Evolutionary conservation across 768 basidiomycete species (phyloP).

Genomic region (Ramaria rubella): DNA sequence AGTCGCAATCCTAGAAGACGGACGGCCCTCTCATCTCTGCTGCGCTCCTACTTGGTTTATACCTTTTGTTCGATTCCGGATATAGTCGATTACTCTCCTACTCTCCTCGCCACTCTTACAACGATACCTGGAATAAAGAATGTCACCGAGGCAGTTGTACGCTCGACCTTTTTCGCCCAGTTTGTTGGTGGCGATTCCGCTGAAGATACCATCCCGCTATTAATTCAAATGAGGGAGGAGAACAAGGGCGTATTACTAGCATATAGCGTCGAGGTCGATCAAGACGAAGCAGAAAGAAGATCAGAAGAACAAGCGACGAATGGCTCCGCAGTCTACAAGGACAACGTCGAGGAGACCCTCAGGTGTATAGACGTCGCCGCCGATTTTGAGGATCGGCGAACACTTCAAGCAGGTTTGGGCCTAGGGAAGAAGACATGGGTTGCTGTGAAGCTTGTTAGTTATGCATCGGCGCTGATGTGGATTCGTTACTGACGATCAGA

Average conservation of each 20-base stretch:
- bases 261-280: constrained; percentile 83
- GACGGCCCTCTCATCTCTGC: constrained; percentile 33
- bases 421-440: constrained; percentile 66
- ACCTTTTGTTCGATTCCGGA: constrained; percentile 69
- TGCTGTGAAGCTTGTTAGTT: constrained; percentile 71
- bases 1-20: not conserved
- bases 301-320: not conserved
- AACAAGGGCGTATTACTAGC: constrained; percentile 74
- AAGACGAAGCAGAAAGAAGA: constrained; percentile 37
- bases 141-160: constrained; percentile 61
- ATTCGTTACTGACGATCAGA: constrained; percentile 1
- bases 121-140: constrained; percentile 56
- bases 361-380: constrained; percentile 72
- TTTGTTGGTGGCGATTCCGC: constrained; percentile 89
- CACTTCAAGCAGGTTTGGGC: constrained; percentile 12
- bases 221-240: constrained; percentile 52
- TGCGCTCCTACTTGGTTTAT: constrained; percentile 79
- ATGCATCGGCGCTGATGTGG: not conserved
- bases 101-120: constrained; percentile 47
- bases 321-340: constrained; percentile 41
- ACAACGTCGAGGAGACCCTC: constrained; percentile 69
- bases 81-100: constrained; percentile 71
- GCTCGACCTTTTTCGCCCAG: constrained; percentile 79
- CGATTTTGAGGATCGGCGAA: constrained; percentile 60
- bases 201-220: constrained; percentile 55